Conservation (phyloP, 2,329 filamentous ascomycete genomes). For the Colletotrichum sp. region DNA sequence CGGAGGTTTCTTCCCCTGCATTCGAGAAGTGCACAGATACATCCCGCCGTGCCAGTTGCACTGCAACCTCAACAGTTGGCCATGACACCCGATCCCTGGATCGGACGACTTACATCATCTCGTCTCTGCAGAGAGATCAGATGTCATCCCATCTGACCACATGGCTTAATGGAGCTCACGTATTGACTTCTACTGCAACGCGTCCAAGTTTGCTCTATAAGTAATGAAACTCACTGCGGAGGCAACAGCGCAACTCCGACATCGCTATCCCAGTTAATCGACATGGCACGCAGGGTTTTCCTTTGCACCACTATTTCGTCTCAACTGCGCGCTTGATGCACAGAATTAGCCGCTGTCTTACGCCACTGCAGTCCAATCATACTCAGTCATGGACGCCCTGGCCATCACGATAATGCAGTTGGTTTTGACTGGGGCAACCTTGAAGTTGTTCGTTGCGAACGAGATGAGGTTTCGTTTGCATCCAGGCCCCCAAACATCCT, state of each 20-base stretch:
- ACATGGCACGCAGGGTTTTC: neutral
- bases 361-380: neutral
- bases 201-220: neutral
- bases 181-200: neutral
- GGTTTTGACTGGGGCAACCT: neutral
- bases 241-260: neutral
- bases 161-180: neutral
- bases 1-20: neutral
- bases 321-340: neutral
- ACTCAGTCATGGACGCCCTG: neutral
- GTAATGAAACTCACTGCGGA: constrained; percentile 12
- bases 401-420: neutral
- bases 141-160: neutral
- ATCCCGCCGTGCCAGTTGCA: neutral
- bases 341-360: neutral
- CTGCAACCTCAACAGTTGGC: constrained; percentile 2
- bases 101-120: constrained; percentile 1
- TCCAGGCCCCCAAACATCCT: constrained; percentile 1
- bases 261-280: neutral
- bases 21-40: constrained; percentile 1
- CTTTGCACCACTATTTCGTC: neutral
- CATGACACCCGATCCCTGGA: neutral
- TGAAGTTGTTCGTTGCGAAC: neutral
- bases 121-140: neutral
- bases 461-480: constrained; percentile 12